phyloP scores from a whole-genome alignment of 1,139 yeast species.

The Fermentozyma sake region DNA sequence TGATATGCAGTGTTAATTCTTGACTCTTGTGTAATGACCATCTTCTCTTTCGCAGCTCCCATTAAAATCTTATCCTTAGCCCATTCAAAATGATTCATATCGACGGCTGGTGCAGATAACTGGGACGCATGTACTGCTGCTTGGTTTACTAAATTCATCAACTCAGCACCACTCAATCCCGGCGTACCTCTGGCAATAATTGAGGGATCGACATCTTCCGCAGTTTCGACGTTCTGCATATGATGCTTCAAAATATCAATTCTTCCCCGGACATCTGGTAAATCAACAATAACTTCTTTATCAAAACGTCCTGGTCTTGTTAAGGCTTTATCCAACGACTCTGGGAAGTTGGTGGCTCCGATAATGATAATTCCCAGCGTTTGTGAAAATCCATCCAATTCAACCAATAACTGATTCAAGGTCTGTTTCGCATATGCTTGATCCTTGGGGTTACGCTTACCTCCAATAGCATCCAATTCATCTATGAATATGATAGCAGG shows the following conservation, averaged over 20 bases:
- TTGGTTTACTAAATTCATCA: constrained; percentile 92
- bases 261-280: constrained; percentile 98
- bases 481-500: constrained; percentile 97
- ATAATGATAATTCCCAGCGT: constrained; percentile 90
- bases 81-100: constrained; percentile 94
- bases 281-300: constrained; percentile 88
- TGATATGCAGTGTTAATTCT: constrained; percentile 94
- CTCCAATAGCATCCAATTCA: constrained; percentile 97
- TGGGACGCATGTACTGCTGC: constrained; percentile 98
- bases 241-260: constrained; percentile 89
- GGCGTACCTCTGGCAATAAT: constrained; percentile 95
- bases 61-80: constrained; percentile 95
- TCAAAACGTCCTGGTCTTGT: constrained; percentile 99
- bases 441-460: constrained; percentile 93
- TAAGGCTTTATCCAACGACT: constrained; percentile 90
- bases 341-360: constrained; percentile 98
- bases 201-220: constrained; percentile 81
- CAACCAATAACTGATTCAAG: constrained; percentile 89
- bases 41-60: constrained; percentile 97
- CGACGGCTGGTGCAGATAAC: constrained; percentile 83
- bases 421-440: constrained; percentile 98
- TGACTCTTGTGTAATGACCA: constrained; percentile 95
- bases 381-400: constrained; percentile 93
- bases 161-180: constrained; percentile 95
- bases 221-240: constrained; percentile 83